Base-by-base conservation (phyloP, 805 yeast species). In the Zygotorulaspora danielsina region DNA sequence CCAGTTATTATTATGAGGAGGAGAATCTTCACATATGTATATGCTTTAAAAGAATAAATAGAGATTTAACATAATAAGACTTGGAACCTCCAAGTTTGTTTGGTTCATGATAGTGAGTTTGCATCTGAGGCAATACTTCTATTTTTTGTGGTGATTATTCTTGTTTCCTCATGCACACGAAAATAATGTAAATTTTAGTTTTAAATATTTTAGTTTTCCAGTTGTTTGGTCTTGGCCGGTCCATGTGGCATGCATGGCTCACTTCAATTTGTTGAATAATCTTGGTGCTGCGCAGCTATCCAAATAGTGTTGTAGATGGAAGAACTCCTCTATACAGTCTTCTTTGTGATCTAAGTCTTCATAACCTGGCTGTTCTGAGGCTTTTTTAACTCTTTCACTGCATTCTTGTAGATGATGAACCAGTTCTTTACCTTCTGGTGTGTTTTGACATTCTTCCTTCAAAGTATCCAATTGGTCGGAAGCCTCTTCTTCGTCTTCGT, bases 281-380 rank as follows among this genome's bases (percentile, higher is more conserved):
- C 79, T 82, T 69, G 95, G 95, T 48, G 95, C 87, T 64, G 82
- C 87, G 72, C 95, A 79, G 64, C 85, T 93, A 69, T 86, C 87
- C 57, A 89, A 55, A 72, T 94, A 86, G 69, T 90, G 97, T 67
- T 87, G 87, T 65, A 89, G 75, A 70, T 93, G 97, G 87, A 90
- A 90, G 67, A 84, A 90, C 70, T 90, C 98, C 70, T 90, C 97
- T 47, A 90, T 83, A 75, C 98, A 90, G 70, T 90, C 97, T 73
- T 90, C 98, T 71, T 90, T 90, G 75, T 86, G 74, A 8, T 73
- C 79, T 57, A 75, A 76, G 43, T 83, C 81, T 19, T 69, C 96
- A 64, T 90, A 89, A 54, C 72, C 95, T 53, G 76, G 83, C 61
- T 85, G 89, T 70, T 88, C 86, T 72, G 73, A 76, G 55, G 80